Evolutionary conservation across 2,329 filamentous ascomycete species (phyloP).

Genomic region (Xylaria sp.): DNA sequence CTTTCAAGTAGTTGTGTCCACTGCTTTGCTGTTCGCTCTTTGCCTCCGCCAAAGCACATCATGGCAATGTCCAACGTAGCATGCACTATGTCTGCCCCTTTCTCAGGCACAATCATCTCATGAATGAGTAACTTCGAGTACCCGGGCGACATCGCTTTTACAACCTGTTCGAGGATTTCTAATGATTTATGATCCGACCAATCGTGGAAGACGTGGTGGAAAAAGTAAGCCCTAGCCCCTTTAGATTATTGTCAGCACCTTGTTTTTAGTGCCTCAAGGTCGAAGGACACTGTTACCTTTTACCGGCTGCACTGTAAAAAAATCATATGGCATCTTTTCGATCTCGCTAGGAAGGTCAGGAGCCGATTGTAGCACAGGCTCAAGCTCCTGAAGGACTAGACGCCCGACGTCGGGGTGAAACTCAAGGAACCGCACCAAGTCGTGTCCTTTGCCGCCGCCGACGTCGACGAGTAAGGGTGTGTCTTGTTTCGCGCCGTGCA

Average conservation of each 20-base stretch:
- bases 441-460: constrained; percentile 39
- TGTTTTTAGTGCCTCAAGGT: not conserved
- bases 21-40: constrained; percentile 38
- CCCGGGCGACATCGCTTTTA: constrained; percentile 39
- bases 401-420: constrained; percentile 29
- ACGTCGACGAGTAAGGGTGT: constrained; percentile 40
- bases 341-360: constrained; percentile 32
- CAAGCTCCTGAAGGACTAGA: constrained; percentile 39
- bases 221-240: constrained; percentile 1
- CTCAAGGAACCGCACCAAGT: constrained; percentile 33
- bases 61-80: constrained; percentile 40
- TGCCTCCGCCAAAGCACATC: constrained; percentile 40
- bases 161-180: constrained; percentile 41
- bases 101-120: constrained; percentile 42
- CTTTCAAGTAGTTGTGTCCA: constrained; percentile 33
- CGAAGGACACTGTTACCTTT: constrained; percentile 36
- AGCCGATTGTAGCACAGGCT: constrained; percentile 31
- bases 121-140: constrained; percentile 44
- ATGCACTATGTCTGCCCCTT: constrained; percentile 25
- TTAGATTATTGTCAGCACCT: not conserved
- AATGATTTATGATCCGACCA: constrained; percentile 44
- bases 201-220: constrained; percentile 45
- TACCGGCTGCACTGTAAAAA: constrained; percentile 41
- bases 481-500: constrained; percentile 29
- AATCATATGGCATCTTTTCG: constrained; percentile 44